Percentiles rank a stretch among this genome's conserved stretches.
Conservation (phyloP, 495 filamentous ascomycete genomes). For the Terfezia boudieri region DNA sequence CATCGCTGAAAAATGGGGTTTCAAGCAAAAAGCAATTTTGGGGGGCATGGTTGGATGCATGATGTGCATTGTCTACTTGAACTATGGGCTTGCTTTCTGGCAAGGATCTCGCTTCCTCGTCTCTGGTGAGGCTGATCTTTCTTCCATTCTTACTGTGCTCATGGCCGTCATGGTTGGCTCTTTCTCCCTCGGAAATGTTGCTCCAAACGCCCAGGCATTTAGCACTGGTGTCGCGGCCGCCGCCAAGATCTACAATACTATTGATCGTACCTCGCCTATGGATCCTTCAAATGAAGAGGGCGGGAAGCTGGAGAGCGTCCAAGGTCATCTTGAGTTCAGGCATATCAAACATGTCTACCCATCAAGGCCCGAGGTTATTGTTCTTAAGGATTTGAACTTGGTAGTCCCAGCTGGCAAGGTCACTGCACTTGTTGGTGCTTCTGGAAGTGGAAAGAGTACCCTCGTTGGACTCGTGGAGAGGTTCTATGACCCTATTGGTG, state of each 20-base stretch:
- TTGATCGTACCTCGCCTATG: slow-evolving; percentile 72
- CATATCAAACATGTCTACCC: slow-evolving; percentile 84
- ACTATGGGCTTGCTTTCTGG: slow-evolving; percentile 81
- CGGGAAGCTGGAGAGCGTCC: slow-evolving; percentile 41
- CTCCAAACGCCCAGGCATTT: slow-evolving; percentile 67
- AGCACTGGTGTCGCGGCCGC: slow-evolving; percentile 62
- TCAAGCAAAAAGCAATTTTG: slow-evolving; percentile 45
- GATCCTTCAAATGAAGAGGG: slow-evolving; percentile 56
- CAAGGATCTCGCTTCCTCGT: slow-evolving; percentile 67
- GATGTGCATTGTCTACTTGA: slow-evolving; percentile 65
- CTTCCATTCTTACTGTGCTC: slow-evolving; percentile 51
- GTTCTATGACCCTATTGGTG: slow-evolving; percentile 75
- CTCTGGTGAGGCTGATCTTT: slow-evolving; percentile 32
- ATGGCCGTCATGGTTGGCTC: slow-evolving; percentile 81
- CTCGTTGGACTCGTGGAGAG: slow-evolving; percentile 85
- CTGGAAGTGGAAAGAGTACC: slow-evolving; percentile 89
- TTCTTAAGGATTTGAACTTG: slow-evolving; percentile 65
- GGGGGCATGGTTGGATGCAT: slow-evolving; percentile 60
- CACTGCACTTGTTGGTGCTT: slow-evolving; percentile 85
- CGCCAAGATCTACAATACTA: slow-evolving; percentile 74
- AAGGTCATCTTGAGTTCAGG: slow-evolving; percentile 62
- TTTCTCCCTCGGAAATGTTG: slow-evolving; percentile 72
- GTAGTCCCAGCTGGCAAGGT: slow-evolving; percentile 72
- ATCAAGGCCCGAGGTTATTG: slow-evolving; percentile 65
- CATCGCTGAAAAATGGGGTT: slow-evolving; percentile 53